A percentile compares a stretch with the other conserved stretches of the same genome.
phyloP scores from a whole-genome alignment of 306 rosid species.

The Prunus davidiana region DNA sequence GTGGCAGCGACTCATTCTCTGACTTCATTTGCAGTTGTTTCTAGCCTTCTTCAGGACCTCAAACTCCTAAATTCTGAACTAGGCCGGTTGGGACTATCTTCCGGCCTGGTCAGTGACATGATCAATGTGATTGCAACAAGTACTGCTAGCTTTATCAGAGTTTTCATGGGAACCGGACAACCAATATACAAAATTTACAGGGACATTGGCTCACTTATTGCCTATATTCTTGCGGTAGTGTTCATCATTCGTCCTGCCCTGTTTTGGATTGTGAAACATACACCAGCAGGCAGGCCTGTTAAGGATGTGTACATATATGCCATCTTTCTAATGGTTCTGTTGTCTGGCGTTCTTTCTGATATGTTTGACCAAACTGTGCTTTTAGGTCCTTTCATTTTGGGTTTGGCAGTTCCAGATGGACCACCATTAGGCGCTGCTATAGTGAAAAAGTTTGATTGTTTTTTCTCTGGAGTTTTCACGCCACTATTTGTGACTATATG shows the following conservation, averaged over 20 bases:
- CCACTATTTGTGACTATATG: conserved; percentile 47
- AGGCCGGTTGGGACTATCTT: conserved; percentile 55
- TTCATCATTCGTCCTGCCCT: conserved; percentile 43
- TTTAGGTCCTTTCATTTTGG: conserved; percentile 47
- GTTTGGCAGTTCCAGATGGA: conserved; percentile 64
- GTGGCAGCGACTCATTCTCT: background rate
- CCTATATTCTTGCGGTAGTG: background rate
- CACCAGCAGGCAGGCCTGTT: conserved; percentile 60
- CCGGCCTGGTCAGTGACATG: conserved; percentile 52
- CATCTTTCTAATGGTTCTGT: conserved; percentile 20
- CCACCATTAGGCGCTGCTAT: conserved; percentile 66
- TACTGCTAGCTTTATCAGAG: background rate
- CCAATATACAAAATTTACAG: background rate
- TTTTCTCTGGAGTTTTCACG: conserved; percentile 39
- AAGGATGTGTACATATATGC: conserved; percentile 34
- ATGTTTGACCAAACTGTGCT: conserved; percentile 16
- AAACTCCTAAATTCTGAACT: conserved; percentile 58
- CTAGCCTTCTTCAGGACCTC: conserved; percentile 26
- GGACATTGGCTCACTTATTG: background rate
- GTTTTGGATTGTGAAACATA: conserved; percentile 58
- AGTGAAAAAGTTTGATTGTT: conserved; percentile 39
- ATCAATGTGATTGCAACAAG: conserved; percentile 5
- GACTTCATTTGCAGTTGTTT: conserved; percentile 21
- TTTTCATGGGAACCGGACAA: background rate
- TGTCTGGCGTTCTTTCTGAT: conserved; percentile 10